Evolutionary conservation across 495 filamentous ascomycete genomes (phyloP).

Genomic region (Tuber indicum): DNA sequence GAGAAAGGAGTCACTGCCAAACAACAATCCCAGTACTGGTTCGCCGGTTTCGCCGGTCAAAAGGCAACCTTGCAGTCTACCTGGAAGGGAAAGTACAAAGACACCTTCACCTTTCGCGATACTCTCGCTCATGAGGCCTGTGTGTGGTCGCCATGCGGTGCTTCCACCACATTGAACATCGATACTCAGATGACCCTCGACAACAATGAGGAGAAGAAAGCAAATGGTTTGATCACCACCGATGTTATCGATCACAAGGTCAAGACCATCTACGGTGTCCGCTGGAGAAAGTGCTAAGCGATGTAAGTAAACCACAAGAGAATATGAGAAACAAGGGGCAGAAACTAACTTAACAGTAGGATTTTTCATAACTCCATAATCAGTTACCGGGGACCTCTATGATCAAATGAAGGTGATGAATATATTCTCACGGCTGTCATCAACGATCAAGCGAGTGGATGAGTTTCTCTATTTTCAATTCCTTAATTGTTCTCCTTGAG

Average conservation of each 20-base stretch:
- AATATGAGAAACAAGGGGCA: neutral
- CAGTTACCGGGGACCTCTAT: neutral
- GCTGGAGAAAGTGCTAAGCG: neutral
- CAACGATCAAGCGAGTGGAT: neutral
- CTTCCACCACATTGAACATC: constrained; percentile 2
- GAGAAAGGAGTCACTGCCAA: constrained; percentile 51
- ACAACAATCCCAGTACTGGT: constrained; percentile 56
- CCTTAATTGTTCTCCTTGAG: neutral
- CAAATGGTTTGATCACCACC: neutral
- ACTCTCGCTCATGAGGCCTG: constrained; percentile 43
- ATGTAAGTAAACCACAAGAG: neutral
- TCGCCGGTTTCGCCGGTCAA: constrained; percentile 47
- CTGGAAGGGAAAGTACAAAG: neutral
- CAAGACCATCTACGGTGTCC: neutral
- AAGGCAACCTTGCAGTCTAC: neutral
- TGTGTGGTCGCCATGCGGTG: constrained; percentile 55
- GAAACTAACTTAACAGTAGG: neutral
- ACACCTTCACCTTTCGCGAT: neutral
- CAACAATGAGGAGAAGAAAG: neutral
- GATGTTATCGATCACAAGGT: constrained; percentile 8
- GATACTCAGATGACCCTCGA: neutral
- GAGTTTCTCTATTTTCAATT: constrained; percentile 1
- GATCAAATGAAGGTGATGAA: constrained; percentile 7
- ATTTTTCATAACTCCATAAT: neutral
- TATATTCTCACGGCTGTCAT: constrained; percentile 3